These are phyloP conservation scores for Begonia fuchsioides DNA, from an alignment of 306 rosid genomes.

Conservation along the genomic window DNA sequence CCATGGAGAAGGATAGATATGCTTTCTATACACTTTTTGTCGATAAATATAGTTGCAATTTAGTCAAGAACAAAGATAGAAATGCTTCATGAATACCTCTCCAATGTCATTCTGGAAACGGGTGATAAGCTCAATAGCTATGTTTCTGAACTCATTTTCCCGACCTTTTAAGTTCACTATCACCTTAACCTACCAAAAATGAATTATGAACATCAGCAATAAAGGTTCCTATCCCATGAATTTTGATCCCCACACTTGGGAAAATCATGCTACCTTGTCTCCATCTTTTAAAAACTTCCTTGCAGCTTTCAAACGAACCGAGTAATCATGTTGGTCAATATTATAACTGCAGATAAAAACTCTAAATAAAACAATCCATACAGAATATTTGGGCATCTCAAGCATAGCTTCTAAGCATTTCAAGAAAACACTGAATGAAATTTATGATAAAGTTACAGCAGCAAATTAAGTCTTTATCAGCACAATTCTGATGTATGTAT, in stretches of 20 bases:
- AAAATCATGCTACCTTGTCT: slow-evolving; percentile 57
- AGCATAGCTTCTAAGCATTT: too few species aligned
- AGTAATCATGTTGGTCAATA: too few species aligned
- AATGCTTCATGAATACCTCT: slow-evolving; percentile 40
- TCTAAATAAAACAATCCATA: too few species aligned
- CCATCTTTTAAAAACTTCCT: slow-evolving; percentile 81
- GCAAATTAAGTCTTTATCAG: too few species aligned
- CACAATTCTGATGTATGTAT: too few species aligned
- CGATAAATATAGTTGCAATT: background rate
- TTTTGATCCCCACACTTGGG: too few species aligned
- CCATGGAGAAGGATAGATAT: too few species aligned
- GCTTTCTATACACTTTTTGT: too few species aligned
- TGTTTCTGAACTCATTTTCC: too few species aligned
- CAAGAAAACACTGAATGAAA: too few species aligned
- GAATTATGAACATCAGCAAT: slow-evolving; percentile 13
- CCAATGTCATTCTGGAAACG: slow-evolving; percentile 85
- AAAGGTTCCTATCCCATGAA: background rate
- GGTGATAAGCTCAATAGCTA: slow-evolving; percentile 75
- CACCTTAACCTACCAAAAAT: slow-evolving; percentile 75
- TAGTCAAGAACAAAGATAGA: background rate
- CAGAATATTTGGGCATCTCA: too few species aligned
- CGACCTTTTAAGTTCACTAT: slow-evolving; percentile 95
- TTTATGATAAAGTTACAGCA: too few species aligned
- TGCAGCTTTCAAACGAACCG: slow-evolving; percentile 98
- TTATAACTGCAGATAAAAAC: slow-evolving; percentile 46